These are phyloP conservation scores for Hibiscus mutabilis DNA, from an alignment of 345 rosid genomes.

Conservation along the genomic window DNA sequence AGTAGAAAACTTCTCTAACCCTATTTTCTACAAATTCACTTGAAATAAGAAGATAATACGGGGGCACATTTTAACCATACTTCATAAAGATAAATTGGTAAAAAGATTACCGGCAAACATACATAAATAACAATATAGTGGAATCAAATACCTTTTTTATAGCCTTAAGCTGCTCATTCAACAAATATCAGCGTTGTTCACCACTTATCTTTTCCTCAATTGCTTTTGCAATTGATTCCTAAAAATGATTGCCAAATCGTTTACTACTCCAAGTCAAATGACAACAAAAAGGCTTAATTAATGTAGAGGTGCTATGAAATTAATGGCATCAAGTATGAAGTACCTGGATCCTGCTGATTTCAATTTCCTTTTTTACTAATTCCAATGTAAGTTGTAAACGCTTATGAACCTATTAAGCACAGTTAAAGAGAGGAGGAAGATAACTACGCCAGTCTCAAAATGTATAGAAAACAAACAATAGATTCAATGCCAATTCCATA, in stretches of 20 bases:
- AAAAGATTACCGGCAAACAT: background rate
- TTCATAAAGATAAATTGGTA: background rate
- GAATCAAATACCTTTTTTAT: constrained; percentile 73
- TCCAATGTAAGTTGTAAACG: constrained; percentile 82
- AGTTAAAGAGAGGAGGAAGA: background rate
- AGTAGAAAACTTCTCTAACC: too few species aligned
- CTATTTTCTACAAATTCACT: too few species aligned
- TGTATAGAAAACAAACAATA: background rate
- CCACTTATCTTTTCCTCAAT: constrained; percentile 98
- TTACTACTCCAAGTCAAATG: constrained; percentile 11
- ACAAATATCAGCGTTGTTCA: constrained; percentile 94
- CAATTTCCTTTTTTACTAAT: constrained; percentile 92
- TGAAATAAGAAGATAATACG: constrained; percentile 1
- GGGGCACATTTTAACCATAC: background rate
- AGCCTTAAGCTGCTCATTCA: constrained; percentile 98
- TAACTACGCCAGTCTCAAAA: background rate
- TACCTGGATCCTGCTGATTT: constrained; percentile 98
- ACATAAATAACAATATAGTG: background rate
- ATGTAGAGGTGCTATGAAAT: background rate
- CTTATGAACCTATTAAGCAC: constrained; percentile 57
- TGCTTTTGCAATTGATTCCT: constrained; percentile 97
- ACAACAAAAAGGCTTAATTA: background rate
- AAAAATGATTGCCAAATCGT: constrained; percentile 15
- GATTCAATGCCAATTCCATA: background rate
- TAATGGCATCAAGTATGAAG: constrained; percentile 7